Evolutionary conservation across 2,329 filamentous ascomycete genomes (phyloP).

Genomic region (Aspergillus tubingensis): DNA sequence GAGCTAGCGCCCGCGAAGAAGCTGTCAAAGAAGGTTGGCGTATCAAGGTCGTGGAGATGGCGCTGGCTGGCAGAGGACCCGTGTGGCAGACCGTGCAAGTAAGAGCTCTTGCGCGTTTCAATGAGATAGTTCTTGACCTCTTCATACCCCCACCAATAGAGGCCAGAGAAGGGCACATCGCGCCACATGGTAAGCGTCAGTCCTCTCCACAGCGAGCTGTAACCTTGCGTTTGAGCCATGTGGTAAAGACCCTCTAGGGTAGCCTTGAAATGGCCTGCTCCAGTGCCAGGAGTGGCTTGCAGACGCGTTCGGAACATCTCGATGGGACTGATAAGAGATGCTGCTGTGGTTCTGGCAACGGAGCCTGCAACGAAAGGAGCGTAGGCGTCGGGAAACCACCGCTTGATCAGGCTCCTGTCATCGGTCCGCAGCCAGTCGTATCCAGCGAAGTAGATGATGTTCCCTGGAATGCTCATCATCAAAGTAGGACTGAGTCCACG

Average conservation of each 20-base stretch:
- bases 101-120: slow-evolving; percentile 61
- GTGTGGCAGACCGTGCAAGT: slow-evolving; percentile 22
- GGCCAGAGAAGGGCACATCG: slow-evolving; percentile 92
- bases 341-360: slow-evolving; percentile 75
- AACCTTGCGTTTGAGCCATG: slow-evolving; percentile 77
- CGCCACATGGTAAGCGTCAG: slow-evolving; percentile 90
- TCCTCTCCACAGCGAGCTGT: slow-evolving; percentile 84
- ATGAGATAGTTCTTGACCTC: slow-evolving; percentile 71
- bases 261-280: slow-evolving; percentile 71
- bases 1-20: slow-evolving; percentile 84
- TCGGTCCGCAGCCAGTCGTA: slow-evolving; percentile 92
- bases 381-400: slow-evolving; percentile 65
- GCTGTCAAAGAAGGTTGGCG: slow-evolving; percentile 79
- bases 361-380: slow-evolving; percentile 80
- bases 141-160: slow-evolving; percentile 99
- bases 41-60: slow-evolving; percentile 69
- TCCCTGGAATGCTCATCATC: slow-evolving; percentile 89
- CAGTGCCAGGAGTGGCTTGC: slow-evolving; percentile 67
- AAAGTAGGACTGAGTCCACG: slow-evolving; percentile 90
- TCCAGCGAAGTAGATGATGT: slow-evolving; percentile 98
- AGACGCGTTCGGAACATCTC: slow-evolving; percentile 93
- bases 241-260: slow-evolving; percentile 74
- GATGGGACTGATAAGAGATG: slow-evolving; percentile 80
- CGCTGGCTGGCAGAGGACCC: slow-evolving; percentile 21
- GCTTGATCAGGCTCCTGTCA: slow-evolving; percentile 68